phyloP scores from a whole-genome alignment of 805 yeast genomes.

The Sugiyamaella chiloensis region DNA sequence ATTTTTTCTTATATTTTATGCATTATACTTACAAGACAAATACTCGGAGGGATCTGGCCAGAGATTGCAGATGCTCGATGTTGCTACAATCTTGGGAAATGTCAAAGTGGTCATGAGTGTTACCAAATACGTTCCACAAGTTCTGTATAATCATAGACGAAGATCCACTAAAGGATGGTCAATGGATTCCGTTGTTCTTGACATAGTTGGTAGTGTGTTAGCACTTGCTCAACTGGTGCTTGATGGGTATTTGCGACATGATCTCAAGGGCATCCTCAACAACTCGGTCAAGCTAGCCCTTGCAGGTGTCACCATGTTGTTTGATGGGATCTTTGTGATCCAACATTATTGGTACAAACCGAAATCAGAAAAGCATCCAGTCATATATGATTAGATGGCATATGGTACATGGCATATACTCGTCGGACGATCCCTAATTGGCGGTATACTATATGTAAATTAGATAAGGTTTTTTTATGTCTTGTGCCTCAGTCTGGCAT shows the following conservation, averaged over 20 bases:
- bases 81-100: slow-evolving; percentile 42
- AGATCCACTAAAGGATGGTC: slow-evolving; percentile 48
- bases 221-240: slow-evolving; percentile 40
- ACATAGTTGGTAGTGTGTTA: slow-evolving; percentile 42
- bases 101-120: slow-evolving; percentile 45
- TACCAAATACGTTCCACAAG: slow-evolving; percentile 49
- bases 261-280: slow-evolving; percentile 33
- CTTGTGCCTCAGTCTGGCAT: too few species aligned
- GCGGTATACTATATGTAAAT: too few species aligned
- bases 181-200: slow-evolving; percentile 39
- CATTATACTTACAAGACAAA: slow-evolving; percentile 25
- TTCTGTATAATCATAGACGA: slow-evolving; percentile 40
- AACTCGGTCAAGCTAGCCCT: slow-evolving; percentile 47
- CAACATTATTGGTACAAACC: slow-evolving; percentile 27
- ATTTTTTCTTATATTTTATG: slow-evolving; percentile 27
- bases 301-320: slow-evolving; percentile 35
- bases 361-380: background rate
- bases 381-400: too few species aligned
- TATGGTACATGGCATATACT: too few species aligned
- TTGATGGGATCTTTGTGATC: slow-evolving; percentile 31
- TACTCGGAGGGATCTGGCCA: slow-evolving; percentile 10
- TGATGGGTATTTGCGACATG: slow-evolving; percentile 38
- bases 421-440: too few species aligned
- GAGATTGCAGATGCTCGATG: slow-evolving; percentile 32
- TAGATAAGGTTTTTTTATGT: too few species aligned